Conservation (phyloP, 352 stramenopile species). For the Blastocystis sp. region DNA sequence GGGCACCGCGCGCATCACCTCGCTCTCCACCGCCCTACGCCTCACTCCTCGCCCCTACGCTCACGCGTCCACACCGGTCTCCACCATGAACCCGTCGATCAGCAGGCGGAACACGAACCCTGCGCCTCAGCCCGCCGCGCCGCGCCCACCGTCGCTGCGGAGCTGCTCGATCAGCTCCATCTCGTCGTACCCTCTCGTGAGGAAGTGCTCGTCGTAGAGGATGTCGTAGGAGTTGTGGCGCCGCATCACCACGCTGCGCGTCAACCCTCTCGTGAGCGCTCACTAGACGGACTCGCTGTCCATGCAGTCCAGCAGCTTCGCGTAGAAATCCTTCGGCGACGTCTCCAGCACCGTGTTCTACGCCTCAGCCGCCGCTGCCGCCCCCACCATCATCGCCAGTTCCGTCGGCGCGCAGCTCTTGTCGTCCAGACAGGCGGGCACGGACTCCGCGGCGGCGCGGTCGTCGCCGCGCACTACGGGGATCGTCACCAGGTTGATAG, state of each 20-base stretch:
- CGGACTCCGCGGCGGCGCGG: not conserved
- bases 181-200: constrained; percentile 43
- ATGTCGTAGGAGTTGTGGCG: constrained; percentile 62
- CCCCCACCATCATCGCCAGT: not conserved
- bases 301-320: not conserved
- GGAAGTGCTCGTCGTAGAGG: constrained; percentile 55
- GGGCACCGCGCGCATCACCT: not conserved
- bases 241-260: constrained; percentile 22
- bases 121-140: not conserved
- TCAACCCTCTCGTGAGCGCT: not conserved
- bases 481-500: constrained; percentile 35
- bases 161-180: constrained; percentile 35
- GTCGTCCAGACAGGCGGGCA: not conserved
- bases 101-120: constrained; percentile 46
- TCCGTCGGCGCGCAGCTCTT: constrained; percentile 17
- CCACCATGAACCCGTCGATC: constrained; percentile 16
- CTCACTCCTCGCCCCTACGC: not conserved
- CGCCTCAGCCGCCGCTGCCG: not conserved
- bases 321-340: not conserved
- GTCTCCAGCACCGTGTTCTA: constrained; percentile 42
- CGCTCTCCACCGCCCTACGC: not conserved
- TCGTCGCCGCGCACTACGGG: constrained; percentile 6
- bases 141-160: not conserved
- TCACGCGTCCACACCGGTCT: not conserved
- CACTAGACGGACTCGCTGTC: not conserved